phyloP scores from a whole-genome alignment of 2,329 filamentous ascomycete genomes.

The Parasarocladium wereldwijsianum region DNA sequence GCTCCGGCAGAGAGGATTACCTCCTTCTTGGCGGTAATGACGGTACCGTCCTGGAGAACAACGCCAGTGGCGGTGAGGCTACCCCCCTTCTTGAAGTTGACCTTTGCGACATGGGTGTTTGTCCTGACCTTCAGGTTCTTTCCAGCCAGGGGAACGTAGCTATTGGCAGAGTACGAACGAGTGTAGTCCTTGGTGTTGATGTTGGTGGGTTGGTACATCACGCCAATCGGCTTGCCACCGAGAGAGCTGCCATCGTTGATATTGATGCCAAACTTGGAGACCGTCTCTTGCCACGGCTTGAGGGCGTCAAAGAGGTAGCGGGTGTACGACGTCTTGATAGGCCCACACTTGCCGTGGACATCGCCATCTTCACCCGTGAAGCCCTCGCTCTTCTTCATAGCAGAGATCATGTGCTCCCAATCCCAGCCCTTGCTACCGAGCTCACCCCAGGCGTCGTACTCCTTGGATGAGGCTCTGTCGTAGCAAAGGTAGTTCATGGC shows the following conservation, averaged over 20 bases:
- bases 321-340: slow-evolving; percentile 1
- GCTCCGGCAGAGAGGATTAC: slow-evolving; percentile 27
- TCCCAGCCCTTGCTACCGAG: slow-evolving; percentile 21
- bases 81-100: slow-evolving; percentile 8
- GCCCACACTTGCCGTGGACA: slow-evolving; percentile 1
- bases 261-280: slow-evolving; percentile 7
- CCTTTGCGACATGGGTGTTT: slow-evolving; percentile 9
- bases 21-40: slow-evolving; percentile 16
- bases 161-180: slow-evolving; percentile 12
- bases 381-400: slow-evolving; percentile 15
- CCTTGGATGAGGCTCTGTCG: slow-evolving; percentile 18
- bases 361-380: slow-evolving; percentile 10
- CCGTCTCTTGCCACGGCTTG: slow-evolving; percentile 1
- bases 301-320: background rate
- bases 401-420: slow-evolving; percentile 19
- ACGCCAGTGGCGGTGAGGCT: slow-evolving; percentile 10
- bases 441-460: slow-evolving; percentile 23
- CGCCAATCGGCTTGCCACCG: slow-evolving; percentile 8
- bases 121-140: slow-evolving; percentile 13
- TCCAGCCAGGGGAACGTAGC: slow-evolving; percentile 9
- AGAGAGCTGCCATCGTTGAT: slow-evolving; percentile 9
- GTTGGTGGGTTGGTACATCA: slow-evolving; percentile 7
- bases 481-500: slow-evolving; percentile 29
- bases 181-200: slow-evolving; percentile 12
- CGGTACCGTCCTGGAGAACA: slow-evolving; percentile 5